A percentile compares a stretch with the other conserved stretches of the same genome.
Conservation (phyloP, 352 stramenopile species). For the Phytophthora fragariaefolia region DNA sequence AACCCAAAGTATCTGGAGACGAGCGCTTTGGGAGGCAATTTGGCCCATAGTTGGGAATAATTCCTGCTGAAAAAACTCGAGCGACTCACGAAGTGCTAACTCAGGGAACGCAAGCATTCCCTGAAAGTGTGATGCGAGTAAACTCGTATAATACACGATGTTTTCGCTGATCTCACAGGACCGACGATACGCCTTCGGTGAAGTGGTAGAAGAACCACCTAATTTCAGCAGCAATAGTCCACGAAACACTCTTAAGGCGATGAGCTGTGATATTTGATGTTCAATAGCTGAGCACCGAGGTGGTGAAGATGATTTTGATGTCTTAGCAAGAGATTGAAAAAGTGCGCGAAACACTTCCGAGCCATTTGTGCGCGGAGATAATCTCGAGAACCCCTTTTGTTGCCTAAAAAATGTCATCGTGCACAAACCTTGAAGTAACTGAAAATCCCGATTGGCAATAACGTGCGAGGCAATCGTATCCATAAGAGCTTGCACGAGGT, state of each 20-base stretch:
- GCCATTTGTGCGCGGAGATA: slow-evolving; percentile 46
- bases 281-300: slow-evolving; percentile 19
- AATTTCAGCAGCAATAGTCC: slow-evolving; percentile 55
- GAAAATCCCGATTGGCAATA: slow-evolving; percentile 48
- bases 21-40: slow-evolving; percentile 53
- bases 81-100: slow-evolving; percentile 58
- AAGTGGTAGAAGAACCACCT: slow-evolving; percentile 32
- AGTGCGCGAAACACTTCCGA: slow-evolving; percentile 57
- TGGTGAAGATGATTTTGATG: slow-evolving; percentile 2
- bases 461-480: slow-evolving; percentile 48
- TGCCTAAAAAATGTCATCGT: slow-evolving; percentile 50
- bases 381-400: slow-evolving; percentile 39
- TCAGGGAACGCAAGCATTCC: slow-evolving; percentile 39
- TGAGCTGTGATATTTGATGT: slow-evolving; percentile 62
- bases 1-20: slow-evolving; percentile 68
- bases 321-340: slow-evolving; percentile 50
- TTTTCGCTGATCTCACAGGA: slow-evolving; percentile 42
- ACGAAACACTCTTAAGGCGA: slow-evolving; percentile 68
- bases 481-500: slow-evolving; percentile 52
- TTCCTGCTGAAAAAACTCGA: slow-evolving; percentile 70
- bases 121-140: slow-evolving; percentile 66
- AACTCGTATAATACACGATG: slow-evolving; percentile 58
- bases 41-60: slow-evolving; percentile 52
- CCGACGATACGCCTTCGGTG: slow-evolving; percentile 34
- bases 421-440: slow-evolving; percentile 63